These are phyloP conservation scores for Penicillium canariense DNA, from an alignment of 495 filamentous ascomycete genomes.

Conservation along the genomic window DNA sequence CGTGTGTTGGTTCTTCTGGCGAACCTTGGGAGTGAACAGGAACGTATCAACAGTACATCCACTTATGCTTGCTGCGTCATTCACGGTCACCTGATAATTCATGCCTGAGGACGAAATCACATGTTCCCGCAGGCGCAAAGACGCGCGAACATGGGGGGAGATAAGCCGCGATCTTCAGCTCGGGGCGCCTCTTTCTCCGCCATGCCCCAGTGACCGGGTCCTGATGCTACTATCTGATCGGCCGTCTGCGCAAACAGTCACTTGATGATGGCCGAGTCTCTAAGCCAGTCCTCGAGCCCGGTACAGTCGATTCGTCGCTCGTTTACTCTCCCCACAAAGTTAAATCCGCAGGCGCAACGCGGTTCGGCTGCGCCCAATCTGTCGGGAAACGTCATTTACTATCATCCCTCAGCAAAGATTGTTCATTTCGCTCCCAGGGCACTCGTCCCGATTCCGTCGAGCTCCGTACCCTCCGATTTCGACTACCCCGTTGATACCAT, in stretches of 20 bases:
- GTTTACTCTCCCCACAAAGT: constrained; percentile 56
- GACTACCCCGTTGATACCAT: constrained; percentile 46
- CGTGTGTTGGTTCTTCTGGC: neutral
- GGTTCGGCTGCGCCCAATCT: constrained; percentile 33
- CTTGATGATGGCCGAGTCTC: constrained; percentile 37
- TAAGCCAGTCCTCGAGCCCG: constrained; percentile 36
- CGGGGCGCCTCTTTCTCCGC: neutral
- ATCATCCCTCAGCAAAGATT: constrained; percentile 63
- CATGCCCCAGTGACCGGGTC: constrained; percentile 18
- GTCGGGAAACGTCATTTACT: constrained; percentile 69
- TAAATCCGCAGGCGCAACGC: constrained; percentile 37
- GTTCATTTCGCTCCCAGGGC: constrained; percentile 56
- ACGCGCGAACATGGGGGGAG: constrained; percentile 1
- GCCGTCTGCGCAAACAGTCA: constrained; percentile 9
- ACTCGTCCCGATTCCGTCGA: constrained; percentile 41
- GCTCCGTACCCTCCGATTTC: constrained; percentile 43
- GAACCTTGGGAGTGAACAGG: neutral
- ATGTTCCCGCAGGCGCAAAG: constrained; percentile 13
- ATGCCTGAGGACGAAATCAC: constrained; percentile 11
- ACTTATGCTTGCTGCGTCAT: constrained; percentile 17
- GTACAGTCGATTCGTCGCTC: constrained; percentile 50
- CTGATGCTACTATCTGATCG: constrained; percentile 22
- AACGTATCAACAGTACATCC: constrained; percentile 1
- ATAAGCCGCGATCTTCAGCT: constrained; percentile 9
- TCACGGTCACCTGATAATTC: constrained; percentile 2